Percentiles rank a stretch among this genome's conserved stretches.
Evolutionary conservation across 2,329 filamentous ascomycete genomes (phyloP).

Genomic region (Zymoseptoria brevis): DNA sequence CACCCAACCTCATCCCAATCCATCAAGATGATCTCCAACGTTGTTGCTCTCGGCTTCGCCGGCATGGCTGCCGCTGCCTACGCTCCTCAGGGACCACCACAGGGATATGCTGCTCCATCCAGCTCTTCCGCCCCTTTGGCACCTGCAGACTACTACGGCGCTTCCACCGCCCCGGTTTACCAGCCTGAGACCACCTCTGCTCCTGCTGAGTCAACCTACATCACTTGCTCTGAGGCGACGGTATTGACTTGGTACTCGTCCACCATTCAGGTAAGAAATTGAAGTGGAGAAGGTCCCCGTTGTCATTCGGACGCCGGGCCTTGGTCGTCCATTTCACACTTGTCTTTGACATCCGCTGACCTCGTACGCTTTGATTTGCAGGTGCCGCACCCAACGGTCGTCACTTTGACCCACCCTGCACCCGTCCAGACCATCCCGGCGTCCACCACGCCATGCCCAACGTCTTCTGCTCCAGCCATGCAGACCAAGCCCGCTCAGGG

Average conservation of each 20-base stretch:
- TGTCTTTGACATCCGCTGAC: no score
- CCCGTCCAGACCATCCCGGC: background rate
- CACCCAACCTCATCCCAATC: background rate
- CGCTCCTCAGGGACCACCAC: constrained; percentile 2
- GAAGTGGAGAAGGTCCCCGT: no score
- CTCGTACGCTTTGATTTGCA: no score
- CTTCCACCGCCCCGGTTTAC: background rate
- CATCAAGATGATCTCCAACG: constrained; percentile 35
- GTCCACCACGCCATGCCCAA: background rate
- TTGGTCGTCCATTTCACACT: no score
- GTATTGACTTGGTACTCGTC: background rate
- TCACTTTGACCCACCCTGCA: background rate
- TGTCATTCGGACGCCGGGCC: no score
- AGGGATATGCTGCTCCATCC: constrained; percentile 11
- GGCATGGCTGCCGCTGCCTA: constrained; percentile 34
- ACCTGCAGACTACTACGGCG: background rate
- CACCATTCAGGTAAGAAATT: background rate
- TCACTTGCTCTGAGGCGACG: background rate
- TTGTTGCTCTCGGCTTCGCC: constrained; percentile 29
- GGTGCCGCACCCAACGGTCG: background rate
- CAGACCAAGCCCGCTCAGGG: background rate
- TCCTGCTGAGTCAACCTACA: background rate
- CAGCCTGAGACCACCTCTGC: background rate
- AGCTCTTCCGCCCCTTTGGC: background rate
- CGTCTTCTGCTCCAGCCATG: no score